Base-by-base conservation (phyloP, 208 protist genomes). In the Trypanosoma boissoni region DNA sequence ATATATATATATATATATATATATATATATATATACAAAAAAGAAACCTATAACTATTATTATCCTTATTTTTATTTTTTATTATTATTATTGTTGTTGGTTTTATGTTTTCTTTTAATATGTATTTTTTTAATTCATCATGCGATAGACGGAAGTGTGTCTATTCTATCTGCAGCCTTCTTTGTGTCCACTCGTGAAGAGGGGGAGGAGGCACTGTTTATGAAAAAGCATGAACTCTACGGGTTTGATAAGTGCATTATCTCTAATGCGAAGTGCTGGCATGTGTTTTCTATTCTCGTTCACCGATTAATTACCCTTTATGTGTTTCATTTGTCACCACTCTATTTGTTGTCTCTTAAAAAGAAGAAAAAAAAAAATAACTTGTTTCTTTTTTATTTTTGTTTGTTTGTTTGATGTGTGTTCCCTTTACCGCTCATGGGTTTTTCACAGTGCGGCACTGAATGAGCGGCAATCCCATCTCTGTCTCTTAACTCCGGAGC, bases 371-470 rank as follows among this genome's bases (percentile, higher is more conserved):
- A 39, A 12, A 12, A 12, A 39, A 39, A 6, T 6, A 39, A 12
- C 34, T 37, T 64, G 55, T 46, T 28, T 46, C 41, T 60, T 56
- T 52, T 64, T 6, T 39, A 16, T 6, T 12, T 39, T 39, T 39
- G 34, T 39, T 39, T 39, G 34, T 39, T 39, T 39, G 34, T 39
- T 39, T 39, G 34, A 16, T 39, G n/a, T n/a, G n/a, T n/a, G n/a
- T n/a, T n/a, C n/a, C n/a, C n/a, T n/a, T n/a, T n/a, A n/a, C 12
- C 34, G 34, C 34, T 39, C 12, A 12, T 39, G 34, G 34, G 6
- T 6, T 39, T 39, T 16, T 39, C 12, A 12, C 12, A 39, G 6
- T 61, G 16, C 1, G 1, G 34, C 43, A 6, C 44, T 50, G 44
- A n/a, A n/a, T n/a, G n/a, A n/a, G n/a, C n/a, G n/a, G n/a, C n/a